Conservation (phyloP, 2,329 filamentous ascomycete genomes). For the Aspergillus sp. region DNA sequence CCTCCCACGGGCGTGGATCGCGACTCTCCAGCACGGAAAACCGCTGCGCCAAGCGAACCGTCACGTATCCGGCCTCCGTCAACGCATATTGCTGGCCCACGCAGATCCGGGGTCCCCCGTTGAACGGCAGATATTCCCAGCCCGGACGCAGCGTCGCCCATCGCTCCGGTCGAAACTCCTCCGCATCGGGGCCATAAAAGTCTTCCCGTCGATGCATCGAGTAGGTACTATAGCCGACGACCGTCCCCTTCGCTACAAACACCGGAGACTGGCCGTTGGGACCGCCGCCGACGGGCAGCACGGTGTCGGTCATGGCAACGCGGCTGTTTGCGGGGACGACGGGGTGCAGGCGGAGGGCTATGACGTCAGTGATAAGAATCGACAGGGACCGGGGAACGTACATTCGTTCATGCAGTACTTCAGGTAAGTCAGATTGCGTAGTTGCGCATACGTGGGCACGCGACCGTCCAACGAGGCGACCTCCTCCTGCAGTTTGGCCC, state of each 20-base stretch:
- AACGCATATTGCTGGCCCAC: slow-evolving; percentile 38
- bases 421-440: slow-evolving; percentile 26
- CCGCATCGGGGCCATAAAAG: slow-evolving; percentile 44
- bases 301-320: slow-evolving; percentile 36
- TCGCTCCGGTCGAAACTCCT: slow-evolving; percentile 50
- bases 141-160: slow-evolving; percentile 38
- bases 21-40: slow-evolving; percentile 31
- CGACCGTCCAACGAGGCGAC: slow-evolving; percentile 22
- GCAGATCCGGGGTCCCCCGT: slow-evolving; percentile 33
- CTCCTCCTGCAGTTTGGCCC: slow-evolving; percentile 35
- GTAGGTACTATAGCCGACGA: slow-evolving; percentile 65
- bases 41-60: slow-evolving; percentile 33
- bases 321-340: slow-evolving; percentile 44
- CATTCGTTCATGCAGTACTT: slow-evolving; percentile 26
- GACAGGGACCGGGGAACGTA: slow-evolving; percentile 2
- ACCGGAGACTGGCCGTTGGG: slow-evolving; percentile 59
- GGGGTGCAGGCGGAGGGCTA: slow-evolving; percentile 43
- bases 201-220: slow-evolving; percentile 68
- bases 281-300: slow-evolving; percentile 56
- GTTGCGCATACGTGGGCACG: slow-evolving; percentile 22
- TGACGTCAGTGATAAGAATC: not conserved
- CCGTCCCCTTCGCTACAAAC: slow-evolving; percentile 63
- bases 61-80: slow-evolving; percentile 37
- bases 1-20: slow-evolving; percentile 28
- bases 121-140: slow-evolving; percentile 38